phyloP scores from a whole-genome alignment of 1,139 yeast genomes.

The Magnusiomyces suaveolens region DNA sequence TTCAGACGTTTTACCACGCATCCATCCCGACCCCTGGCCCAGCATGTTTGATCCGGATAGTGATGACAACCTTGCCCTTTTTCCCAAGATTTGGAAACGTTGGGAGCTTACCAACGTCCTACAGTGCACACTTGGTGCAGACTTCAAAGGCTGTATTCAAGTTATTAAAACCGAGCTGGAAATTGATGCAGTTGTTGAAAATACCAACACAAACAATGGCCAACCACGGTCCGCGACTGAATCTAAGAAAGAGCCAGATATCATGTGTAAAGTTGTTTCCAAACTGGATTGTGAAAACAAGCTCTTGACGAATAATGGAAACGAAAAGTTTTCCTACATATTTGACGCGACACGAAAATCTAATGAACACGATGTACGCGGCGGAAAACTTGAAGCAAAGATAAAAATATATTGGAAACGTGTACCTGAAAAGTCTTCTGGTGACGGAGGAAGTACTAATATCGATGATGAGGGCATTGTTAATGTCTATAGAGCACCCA shows the following conservation, averaged over 20 bases:
- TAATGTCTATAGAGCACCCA: conserved; percentile 24
- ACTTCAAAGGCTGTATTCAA: conserved; percentile 16
- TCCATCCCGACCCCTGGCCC: conserved; percentile 31
- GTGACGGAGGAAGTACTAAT: neutral
- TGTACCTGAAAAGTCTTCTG: conserved; percentile 1
- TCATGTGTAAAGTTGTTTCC: conserved; percentile 18
- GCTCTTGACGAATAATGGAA: conserved; percentile 25
- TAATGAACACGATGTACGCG: conserved; percentile 24
- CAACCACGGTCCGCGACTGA: neutral
- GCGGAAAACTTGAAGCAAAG: conserved; percentile 28
- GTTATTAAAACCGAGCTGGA: conserved; percentile 18
- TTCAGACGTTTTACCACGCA: conserved; percentile 29
- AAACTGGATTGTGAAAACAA: conserved; percentile 9
- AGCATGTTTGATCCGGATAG: conserved; percentile 27
- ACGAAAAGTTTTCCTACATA: conserved; percentile 18
- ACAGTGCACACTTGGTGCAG: conserved; percentile 16
- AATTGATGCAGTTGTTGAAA: neutral
- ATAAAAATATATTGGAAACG: conserved; percentile 28
- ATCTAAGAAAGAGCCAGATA: conserved; percentile 12
- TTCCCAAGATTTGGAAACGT: conserved; percentile 14
- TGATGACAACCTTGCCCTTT: conserved; percentile 8
- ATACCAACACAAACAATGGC: neutral
- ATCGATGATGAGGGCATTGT: conserved; percentile 11
- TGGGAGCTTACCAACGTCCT: conserved; percentile 13
- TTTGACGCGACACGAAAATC: conserved; percentile 23